phyloP scores from a whole-genome alignment of 1,284 basidiomycete species.

The Melanopsichium pennsylvanicum region DNA sequence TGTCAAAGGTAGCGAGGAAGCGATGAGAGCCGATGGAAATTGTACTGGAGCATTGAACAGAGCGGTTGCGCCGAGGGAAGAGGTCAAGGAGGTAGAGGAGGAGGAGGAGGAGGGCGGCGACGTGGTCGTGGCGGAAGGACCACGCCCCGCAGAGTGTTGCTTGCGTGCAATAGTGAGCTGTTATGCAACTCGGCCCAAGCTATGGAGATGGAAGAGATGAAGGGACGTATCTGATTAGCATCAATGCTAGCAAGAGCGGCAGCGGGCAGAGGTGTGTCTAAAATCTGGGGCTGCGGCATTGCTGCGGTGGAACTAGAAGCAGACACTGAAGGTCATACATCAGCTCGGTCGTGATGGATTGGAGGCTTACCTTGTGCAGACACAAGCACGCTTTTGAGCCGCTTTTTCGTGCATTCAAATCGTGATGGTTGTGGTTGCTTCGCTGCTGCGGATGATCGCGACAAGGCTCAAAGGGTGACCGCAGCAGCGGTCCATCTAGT shows the following conservation, averaged over 20 bases:
- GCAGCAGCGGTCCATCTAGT: no score
- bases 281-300: constrained; percentile 3
- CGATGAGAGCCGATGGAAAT: constrained; percentile 13
- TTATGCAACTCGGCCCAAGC: constrained; percentile 31
- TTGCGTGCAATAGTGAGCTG: constrained; percentile 43
- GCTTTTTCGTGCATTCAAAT: no score
- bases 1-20: neutral
- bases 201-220: neutral
- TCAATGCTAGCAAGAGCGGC: no score
- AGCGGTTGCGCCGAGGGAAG: neutral
- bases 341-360: no score
- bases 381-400: constrained; percentile 33
- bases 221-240: no score
- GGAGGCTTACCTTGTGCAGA: constrained; percentile 31
- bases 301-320: constrained; percentile 21
- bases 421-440: neutral
- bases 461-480: no score
- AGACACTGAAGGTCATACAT: no score
- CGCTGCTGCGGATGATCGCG: neutral
- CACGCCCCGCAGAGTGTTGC: constrained; percentile 36
- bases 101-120: constrained; percentile 10
- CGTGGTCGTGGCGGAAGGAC: constrained; percentile 27
- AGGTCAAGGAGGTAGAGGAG: neutral
- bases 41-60: neutral
- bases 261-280: neutral